These are phyloP conservation scores for Pisolithus marmoratus DNA, from an alignment of 768 basidiomycete genomes.

Conservation along the genomic window DNA sequence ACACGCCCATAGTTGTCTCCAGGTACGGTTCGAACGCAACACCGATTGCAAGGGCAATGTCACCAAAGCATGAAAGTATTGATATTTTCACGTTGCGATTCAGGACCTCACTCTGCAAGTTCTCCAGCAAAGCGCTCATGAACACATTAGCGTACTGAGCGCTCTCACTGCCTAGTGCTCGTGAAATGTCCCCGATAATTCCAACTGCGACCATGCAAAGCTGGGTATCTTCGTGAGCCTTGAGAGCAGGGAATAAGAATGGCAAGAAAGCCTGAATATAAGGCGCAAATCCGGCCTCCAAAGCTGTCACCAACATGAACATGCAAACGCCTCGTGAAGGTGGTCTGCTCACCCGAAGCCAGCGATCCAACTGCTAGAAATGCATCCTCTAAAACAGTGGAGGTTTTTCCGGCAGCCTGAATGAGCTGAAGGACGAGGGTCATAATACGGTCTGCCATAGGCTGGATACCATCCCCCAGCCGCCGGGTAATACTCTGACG, in stretches of 20 bases:
- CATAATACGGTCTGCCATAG: too few relatives aligned
- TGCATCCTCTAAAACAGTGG: conserved; percentile 97
- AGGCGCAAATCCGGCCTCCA: conserved; percentile 71
- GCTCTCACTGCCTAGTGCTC: conserved; percentile 82
- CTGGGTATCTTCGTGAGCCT: conserved; percentile 91
- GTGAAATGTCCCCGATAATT: conserved; percentile 93
- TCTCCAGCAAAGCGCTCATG: conserved; percentile 89
- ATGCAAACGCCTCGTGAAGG: background rate
- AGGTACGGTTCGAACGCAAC: conserved; percentile 83
- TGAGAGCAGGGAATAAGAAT: conserved; percentile 83
- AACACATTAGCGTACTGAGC: conserved; percentile 80
- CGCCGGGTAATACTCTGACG: conserved; percentile 78
- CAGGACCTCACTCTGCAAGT: conserved; percentile 84
- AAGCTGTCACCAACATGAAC: conserved; percentile 36
- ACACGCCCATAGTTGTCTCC: conserved; percentile 83
- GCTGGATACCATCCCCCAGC: conserved; percentile 60
- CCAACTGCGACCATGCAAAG: conserved; percentile 94
- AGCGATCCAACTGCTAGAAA: conserved; percentile 91
- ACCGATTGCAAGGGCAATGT: conserved; percentile 91
- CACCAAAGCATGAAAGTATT: conserved; percentile 91
- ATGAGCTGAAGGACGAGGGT: too few relatives aligned
- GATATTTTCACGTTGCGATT: conserved; percentile 95
- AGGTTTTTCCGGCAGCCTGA: too few relatives aligned
- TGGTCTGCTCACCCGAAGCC: conserved; percentile 49
- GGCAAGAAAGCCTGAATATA: conserved; percentile 85